Evolutionary conservation across 2,329 filamentous ascomycete species (phyloP), one percentile per base, ranked within the genome.

Genomic region (Monosporascus sp.): DNA sequence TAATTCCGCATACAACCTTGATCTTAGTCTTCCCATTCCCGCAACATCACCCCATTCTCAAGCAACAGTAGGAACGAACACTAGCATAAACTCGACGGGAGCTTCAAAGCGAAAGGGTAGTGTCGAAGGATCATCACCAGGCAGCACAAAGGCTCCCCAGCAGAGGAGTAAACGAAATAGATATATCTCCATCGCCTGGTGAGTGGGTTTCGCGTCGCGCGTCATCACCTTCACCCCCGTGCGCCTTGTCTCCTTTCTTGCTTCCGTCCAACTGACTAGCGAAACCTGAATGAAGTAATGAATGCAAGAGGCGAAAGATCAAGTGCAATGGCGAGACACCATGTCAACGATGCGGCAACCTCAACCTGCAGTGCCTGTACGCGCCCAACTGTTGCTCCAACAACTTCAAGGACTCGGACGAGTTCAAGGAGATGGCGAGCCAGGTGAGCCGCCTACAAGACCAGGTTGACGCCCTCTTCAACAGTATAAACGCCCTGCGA

Each of bases 371-470:
- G 57, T 88, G 85, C 63, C 73, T 86, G 45, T 88, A 88, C 70
- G 78, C 84, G 6, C 79, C 83, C 16, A 86, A 86, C 63, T 86
- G 84, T 68, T 86, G 82, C 66, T 74, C 82, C 57, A 92, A 84
- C 74, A 91, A 83, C 70, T 91, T 96, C 78, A 94, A 93, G 70
- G 92, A 97, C 64, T 91, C 91, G 47, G 89, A 95, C 9, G 92
- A 97, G 68, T 97, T 91, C 76, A 89, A 85, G 65, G 81, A 85
- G 38, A 91, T 97, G 85, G 82, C 84, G 52, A 77, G 80, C 37
- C 88, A 94, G 60, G 83, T 97, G 55, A 74, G 76, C 11, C 79
- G 81, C 8, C 79, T 97, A 24, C 91, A 97, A 69, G 86, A 93
- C 52, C 91, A 96, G 72, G 88, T 97, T 64, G 86, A 89, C 55